These are phyloP conservation scores for Fabrea salina DNA, from an alignment of 169 alveolate genomes.

Conservation along the genomic window DNA sequence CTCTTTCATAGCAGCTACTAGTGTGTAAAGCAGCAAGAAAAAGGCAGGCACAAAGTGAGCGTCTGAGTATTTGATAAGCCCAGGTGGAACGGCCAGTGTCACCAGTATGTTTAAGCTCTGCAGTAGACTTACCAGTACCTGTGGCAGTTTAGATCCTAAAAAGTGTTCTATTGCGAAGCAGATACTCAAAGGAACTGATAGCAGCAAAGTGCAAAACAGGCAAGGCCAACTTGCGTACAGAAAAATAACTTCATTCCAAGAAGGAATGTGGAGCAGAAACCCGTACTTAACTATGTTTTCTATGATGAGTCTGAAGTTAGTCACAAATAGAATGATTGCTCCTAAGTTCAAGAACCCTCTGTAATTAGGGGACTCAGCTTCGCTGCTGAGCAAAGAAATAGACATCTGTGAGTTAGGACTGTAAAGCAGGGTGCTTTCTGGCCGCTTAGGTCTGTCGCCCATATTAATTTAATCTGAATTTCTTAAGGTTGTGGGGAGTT, in stretches of 20 bases:
- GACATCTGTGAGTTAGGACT: too few relatives aligned
- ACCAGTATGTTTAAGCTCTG: neutral
- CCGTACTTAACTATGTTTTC: constrained; percentile 88
- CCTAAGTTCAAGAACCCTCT: constrained; percentile 85
- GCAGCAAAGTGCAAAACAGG: neutral
- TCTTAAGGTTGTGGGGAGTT: too few relatives aligned
- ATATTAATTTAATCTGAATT: too few relatives aligned
- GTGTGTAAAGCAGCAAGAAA: neutral
- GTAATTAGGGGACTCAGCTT: constrained; percentile 31
- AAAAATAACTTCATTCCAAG: neutral
- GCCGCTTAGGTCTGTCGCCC: too few relatives aligned
- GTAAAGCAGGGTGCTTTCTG: too few relatives aligned
- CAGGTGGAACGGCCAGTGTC: neutral
- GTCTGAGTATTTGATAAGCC: neutral
- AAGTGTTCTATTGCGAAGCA: neutral
- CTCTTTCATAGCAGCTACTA: neutral
- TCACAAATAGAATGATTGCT: constrained; percentile 76
- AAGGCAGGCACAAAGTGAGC: constrained; percentile 1
- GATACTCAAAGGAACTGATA: neutral
- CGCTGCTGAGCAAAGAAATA: constrained; percentile 21
- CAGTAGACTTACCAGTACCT: neutral
- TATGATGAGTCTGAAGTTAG: constrained; percentile 82
- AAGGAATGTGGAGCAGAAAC: neutral
- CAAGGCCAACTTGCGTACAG: neutral
- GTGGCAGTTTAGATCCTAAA: neutral